Base-by-base conservation (phyloP, 2,329 filamentous ascomycete genomes). In the Podosphaera fusca region DNA sequence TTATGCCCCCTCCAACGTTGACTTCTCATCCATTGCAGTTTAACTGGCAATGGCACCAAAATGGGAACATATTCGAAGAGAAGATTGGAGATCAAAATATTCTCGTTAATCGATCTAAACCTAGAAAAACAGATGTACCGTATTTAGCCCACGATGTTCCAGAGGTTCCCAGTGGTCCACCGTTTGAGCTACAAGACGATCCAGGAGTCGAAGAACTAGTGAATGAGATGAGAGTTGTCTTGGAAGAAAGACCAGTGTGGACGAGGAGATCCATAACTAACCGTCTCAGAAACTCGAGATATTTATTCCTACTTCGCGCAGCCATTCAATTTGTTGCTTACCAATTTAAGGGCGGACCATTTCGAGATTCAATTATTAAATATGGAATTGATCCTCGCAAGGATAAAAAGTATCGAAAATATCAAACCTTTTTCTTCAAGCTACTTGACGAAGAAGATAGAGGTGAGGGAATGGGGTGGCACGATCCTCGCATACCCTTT, bases 321-420 rank as follows among this genome's bases (percentile, higher is more conserved):
- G 85, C 85, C 52, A 78, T 89, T 56, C 84, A 87, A 60, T 90
- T 92, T 64, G 81, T 87, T 3, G 88, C 85, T 7, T 98, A 95
- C 70, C 87, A 89, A 69, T 95, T 96, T 74, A 84, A 85, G 59
- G 87, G 85, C 30, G 92, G 92, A 0, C 89, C 92, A 0, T 98
- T 87, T 84, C 79, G 87, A 61, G 89, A 96, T 68, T 82, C 85
- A 2, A 80, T 95, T 56, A 80, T 95, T 61, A 81, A 78, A 52
- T 92, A 89, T 68, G 90, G 90, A 8, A 70, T 94, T 29, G 92
- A 98, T 66, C 92, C 92, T 2, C 80, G 92, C 40, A 77, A 71
- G 12, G 82, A 89, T 60, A 81, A 85, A 0, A 77, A 81, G 57
- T 89, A 84, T 66, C 82, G 88, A 38, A 73, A 80, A 57, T 96